Evolutionary conservation across 495 filamentous ascomycete genomes (phyloP).

Genomic region (Saxophila tyrrhenica): DNA sequence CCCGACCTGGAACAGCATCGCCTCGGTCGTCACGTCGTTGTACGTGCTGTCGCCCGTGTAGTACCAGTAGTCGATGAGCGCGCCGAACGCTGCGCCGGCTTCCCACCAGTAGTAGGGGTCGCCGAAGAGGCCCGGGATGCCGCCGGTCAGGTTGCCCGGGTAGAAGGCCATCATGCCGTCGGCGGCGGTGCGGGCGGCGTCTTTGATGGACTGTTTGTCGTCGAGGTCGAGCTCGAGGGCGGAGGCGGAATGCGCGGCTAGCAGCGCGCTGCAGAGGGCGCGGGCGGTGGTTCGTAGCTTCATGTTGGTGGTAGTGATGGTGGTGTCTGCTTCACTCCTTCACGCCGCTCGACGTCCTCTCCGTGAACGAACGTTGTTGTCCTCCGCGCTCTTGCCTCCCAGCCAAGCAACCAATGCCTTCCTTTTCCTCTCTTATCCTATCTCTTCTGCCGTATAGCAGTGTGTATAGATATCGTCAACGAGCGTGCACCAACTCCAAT

Average conservation of each 20-base stretch:
- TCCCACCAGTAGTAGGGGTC: conserved; percentile 40
- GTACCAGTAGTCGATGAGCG: conserved; percentile 43
- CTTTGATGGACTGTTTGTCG: conserved; percentile 29
- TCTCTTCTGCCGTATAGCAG: too few relatives aligned
- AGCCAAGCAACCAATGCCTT: too few relatives aligned
- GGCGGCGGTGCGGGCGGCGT: conserved; percentile 23
- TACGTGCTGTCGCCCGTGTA: conserved; percentile 47
- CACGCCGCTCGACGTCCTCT: too few relatives aligned
- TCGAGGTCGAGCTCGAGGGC: conserved; percentile 8
- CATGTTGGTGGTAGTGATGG: background rate
- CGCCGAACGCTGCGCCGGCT: conserved; percentile 39
- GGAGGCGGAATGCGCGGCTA: conserved; percentile 10
- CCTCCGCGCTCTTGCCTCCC: background rate
- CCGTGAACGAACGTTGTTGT: too few relatives aligned
- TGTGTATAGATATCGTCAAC: too few relatives aligned
- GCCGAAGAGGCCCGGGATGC: conserved; percentile 31
- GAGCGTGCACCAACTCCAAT: too few relatives aligned
- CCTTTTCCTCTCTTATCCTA: too few relatives aligned
- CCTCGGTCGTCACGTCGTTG: conserved; percentile 40
- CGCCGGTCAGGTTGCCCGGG: conserved; percentile 34
- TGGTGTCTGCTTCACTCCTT: too few relatives aligned
- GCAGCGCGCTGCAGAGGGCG: conserved; percentile 8
- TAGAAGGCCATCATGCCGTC: conserved; percentile 34
- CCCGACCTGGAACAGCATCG: conserved; percentile 39
- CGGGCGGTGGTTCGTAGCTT: background rate